Evolutionary conservation across 1,284 basidiomycete species (phyloP).

Genomic region (Mixia osmundae): DNA sequence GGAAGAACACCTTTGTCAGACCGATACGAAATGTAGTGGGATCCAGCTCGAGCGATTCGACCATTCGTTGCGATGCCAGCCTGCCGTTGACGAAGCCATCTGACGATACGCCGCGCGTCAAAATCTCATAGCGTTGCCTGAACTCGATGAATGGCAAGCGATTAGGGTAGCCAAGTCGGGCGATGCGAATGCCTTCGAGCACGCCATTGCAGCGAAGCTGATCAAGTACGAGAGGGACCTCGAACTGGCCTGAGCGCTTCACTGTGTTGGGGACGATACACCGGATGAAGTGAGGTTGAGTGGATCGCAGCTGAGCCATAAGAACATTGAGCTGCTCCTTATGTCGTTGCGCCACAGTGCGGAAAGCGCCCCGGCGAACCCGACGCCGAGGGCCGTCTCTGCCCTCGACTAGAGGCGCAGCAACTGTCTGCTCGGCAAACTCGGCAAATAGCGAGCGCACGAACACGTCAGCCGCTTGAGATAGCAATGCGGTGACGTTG

Average conservation of each 20-base stretch:
- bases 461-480: constrained; percentile 58
- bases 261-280: constrained; percentile 89
- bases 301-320: constrained; percentile 75
- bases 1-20: constrained; percentile 97
- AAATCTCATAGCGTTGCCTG: constrained; percentile 83
- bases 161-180: constrained; percentile 90
- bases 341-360: constrained; percentile 85
- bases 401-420: too few relatives aligned
- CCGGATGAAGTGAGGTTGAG: constrained; percentile 93
- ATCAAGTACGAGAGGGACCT: constrained; percentile 84
- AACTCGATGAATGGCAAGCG: constrained; percentile 92
- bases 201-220: constrained; percentile 98
- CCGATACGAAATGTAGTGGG: constrained; percentile 69
- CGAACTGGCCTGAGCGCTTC: constrained; percentile 79
- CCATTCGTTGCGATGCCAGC: constrained; percentile 81
- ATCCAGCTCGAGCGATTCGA: constrained; percentile 70
- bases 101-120: constrained; percentile 78
- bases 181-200: constrained; percentile 93
- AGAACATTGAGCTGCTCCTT: constrained; percentile 84
- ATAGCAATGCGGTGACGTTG: constrained; percentile 72
- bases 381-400: too few relatives aligned
- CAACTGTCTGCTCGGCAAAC: constrained; percentile 29
- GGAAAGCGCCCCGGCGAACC: constrained; percentile 86
- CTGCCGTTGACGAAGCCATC: constrained; percentile 92
- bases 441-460: constrained; percentile 68